Evolutionary conservation across 192 early-diverging fungal species (phyloP).

Genomic region (Backusella circina): DNA sequence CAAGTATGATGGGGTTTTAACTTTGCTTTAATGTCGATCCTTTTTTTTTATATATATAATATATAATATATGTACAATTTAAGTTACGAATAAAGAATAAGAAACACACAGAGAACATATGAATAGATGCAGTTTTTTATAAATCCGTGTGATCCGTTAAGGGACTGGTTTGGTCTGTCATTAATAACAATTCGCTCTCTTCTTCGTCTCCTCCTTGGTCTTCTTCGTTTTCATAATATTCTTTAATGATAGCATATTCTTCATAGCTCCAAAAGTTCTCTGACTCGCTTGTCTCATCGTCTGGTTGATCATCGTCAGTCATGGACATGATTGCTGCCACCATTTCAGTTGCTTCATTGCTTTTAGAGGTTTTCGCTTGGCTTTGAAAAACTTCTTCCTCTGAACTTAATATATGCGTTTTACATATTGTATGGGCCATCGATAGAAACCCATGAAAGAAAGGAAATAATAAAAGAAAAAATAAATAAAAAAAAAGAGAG

Average conservation of each 20-base stretch:
- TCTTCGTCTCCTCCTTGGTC: slow-evolving; percentile 9
- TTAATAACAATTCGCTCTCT: not conserved
- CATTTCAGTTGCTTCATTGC: slow-evolving; percentile 8
- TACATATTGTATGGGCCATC: slow-evolving; percentile 12
- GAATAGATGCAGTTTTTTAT: not conserved
- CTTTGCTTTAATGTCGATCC: not conserved
- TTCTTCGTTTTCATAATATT: slow-evolving; percentile 19
- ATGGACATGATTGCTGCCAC: slow-evolving; percentile 14
- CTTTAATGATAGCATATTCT: slow-evolving; percentile 13
- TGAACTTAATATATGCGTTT: not conserved
- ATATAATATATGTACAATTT: not conserved
- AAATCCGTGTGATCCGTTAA: not conserved
- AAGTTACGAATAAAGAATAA: slow-evolving; percentile 1
- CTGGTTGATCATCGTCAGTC: not conserved
- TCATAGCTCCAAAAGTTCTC: slow-evolving; percentile 13
- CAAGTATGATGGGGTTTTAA: not conserved
- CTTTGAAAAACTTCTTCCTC: not conserved
- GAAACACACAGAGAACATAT: not conserved
- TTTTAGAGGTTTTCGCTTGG: not conserved
- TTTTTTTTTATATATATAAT: not conserved
- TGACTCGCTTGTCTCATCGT: slow-evolving; percentile 3
- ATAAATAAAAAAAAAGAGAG: not conserved
- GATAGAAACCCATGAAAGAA: slow-evolving; percentile 2
- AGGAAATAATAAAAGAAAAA: not conserved
- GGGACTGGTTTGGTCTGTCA: not conserved